Conservation (phyloP, 768 basidiomycete species). For the Suillus decipiens region DNA sequence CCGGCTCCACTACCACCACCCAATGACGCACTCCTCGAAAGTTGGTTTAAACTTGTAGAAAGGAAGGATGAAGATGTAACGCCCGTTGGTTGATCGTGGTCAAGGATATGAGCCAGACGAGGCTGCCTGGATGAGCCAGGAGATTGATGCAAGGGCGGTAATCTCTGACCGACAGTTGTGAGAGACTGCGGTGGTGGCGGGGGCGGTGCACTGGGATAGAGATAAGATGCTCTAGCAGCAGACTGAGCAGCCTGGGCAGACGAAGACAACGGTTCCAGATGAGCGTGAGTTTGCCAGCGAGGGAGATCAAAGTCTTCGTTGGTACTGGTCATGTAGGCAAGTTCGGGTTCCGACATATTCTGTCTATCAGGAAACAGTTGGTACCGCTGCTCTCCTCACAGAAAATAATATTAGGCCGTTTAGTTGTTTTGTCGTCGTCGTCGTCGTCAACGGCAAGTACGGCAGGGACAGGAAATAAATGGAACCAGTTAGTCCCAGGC, state of each 20-base stretch:
- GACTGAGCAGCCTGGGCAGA: constrained; percentile 60
- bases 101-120: constrained; percentile 66
- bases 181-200: constrained; percentile 49
- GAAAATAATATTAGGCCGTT: constrained; percentile 4
- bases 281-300: constrained; percentile 52
- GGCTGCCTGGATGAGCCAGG: constrained; percentile 52
- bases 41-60: constrained; percentile 50
- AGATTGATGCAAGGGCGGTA: constrained; percentile 52
- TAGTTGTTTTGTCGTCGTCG: background rate
- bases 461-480: constrained; percentile 17
- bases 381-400: constrained; percentile 7
- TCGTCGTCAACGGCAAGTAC: constrained; percentile 21
- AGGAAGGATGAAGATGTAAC: constrained; percentile 49
- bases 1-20: constrained; percentile 44
- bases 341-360: constrained; percentile 74
- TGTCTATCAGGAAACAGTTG: constrained; percentile 9
- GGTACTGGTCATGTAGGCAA: constrained; percentile 70
- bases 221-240: constrained; percentile 51
- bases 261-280: constrained; percentile 51
- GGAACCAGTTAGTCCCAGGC: constrained; percentile 16
- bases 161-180: constrained; percentile 43
- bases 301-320: constrained; percentile 82
- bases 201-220: constrained; percentile 42
- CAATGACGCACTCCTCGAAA: constrained; percentile 70
- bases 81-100: constrained; percentile 56